phyloP scores from a whole-genome alignment of 2,329 filamentous ascomycete genomes.

The Clonostachys chloroleuca region DNA sequence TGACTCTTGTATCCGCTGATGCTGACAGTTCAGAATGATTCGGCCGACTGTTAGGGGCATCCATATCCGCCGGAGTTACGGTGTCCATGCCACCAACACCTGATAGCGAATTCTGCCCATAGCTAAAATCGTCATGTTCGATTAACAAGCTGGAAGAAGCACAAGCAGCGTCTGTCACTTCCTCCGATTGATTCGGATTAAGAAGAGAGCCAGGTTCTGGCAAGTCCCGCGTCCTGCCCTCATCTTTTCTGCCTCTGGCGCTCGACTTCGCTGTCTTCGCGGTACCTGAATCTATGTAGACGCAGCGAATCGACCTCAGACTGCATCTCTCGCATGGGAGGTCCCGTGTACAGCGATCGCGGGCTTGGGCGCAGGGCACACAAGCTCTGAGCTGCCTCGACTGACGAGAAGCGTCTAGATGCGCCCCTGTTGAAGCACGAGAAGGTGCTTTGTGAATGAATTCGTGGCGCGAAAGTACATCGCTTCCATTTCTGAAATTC shows the following conservation, averaged over 20 bases:
- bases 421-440: not conserved
- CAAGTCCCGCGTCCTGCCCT: not conserved
- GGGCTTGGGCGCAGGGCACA: not conserved
- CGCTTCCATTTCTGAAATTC: not conserved
- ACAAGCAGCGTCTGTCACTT: not conserved
- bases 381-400: not conserved
- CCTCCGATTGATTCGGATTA: not conserved
- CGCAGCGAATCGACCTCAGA: not conserved
- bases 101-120: too few relatives aligned
- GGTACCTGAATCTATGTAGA: not conserved
- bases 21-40: too few relatives aligned
- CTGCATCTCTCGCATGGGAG: not conserved
- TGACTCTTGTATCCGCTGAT: too few relatives aligned
- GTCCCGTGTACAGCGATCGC: not conserved
- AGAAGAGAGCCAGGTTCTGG: not conserved
- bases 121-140: too few relatives aligned
- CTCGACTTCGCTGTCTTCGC: not conserved
- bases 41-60: too few relatives aligned
- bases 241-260: not conserved
- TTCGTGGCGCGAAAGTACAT: constrained; percentile 2
- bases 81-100: too few relatives aligned
- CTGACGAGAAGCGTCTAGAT: too few relatives aligned
- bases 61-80: too few relatives aligned
- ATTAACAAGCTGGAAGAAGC: too few relatives aligned
- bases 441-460: not conserved